Base-by-base conservation (phyloP, 257 asterid species). In the Striga asiatica region DNA sequence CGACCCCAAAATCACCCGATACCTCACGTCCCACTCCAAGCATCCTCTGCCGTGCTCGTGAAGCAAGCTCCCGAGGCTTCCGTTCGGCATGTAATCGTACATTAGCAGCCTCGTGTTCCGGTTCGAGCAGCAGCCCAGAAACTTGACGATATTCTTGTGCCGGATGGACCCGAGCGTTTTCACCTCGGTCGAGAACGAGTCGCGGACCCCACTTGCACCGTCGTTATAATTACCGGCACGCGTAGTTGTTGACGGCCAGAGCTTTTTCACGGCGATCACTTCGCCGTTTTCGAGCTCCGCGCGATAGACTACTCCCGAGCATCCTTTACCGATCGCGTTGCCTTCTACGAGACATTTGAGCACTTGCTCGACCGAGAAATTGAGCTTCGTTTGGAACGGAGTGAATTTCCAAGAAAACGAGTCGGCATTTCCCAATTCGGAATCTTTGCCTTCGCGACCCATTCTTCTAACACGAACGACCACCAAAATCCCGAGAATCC, bases 51-150 rank as follows among this genome's bases (percentile, higher is more conserved):
- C 71, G 49, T 60, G 68, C 27, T 88, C 88, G 3, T 88, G 95
- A 6, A 88, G 84, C 16, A 88, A 62, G 12, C 93, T 69, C 2
- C 96, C 96, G 12, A 88, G 72, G 72, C 96, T 84, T 11, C 95
- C 96, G 47, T 87, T 87, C 19, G 94, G 84, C 87, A 87, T 81
- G 81, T 81, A 87, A 32, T 87, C 96, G 49, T 83, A 87, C 96
- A 87, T 79, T 14, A 87, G 89, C 70, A 88, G 55, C 72, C 81
- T 78, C 8, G 88, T 88, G 25, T 39, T 78, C 41, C 71, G 72
- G 69, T 84, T 88, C 96, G 94, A 84, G 41, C 94, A 84, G 56
- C 89, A 88, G n/a, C 96, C 96, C 41, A 88, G 60, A 73, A 88
- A 84, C 79, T 75, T 76, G 12, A 88, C 88, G 1, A 88, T 81